Base-by-base conservation (phyloP, 768 basidiomycete species). In the Panellus pusillus region DNA sequence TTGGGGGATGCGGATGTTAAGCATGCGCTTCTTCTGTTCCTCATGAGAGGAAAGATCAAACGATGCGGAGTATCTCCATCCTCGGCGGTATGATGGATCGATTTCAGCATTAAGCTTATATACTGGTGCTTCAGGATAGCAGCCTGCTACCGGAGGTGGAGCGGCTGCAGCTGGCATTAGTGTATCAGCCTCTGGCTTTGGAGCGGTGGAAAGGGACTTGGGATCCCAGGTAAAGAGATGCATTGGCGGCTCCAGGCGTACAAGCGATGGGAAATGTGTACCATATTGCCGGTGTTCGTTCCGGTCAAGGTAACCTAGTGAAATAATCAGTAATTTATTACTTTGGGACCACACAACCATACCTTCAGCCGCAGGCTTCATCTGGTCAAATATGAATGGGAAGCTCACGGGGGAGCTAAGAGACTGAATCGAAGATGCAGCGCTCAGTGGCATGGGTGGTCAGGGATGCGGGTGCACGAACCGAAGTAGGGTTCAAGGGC, bases 21-120 rank as follows among this genome's bases (percentile, higher is more conserved):
- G 28, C 53, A 54, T 54, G 9, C 27, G 27, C 6, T 53, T n/a
- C 1, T 24, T 35, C 20, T 54, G 20, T 13, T 31, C n/a, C 1
- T 14, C 8, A 4, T 15, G 17, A 4, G 20, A 5, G 0, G 5
- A 11, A 0, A 20, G 17, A 15, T 19, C 14, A 20, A 37, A 48
- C 7, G 47, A 41, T 6, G 53, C 53, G 2, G 53, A 39, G 8
- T 48, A 54, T 18, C 46, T 9, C 17, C 28, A 54, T 0, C 53
- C 41, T 0, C 41, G 20, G 11, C 53, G 53, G 13, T 54, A 54
- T 3, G 47, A 47, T 7, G 2, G 47, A 36, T 48, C 53, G 1
- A 29, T 40, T 9, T 37, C 46, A 0, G 3, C 5, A 24, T 48
- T 54, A 1, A 47, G 27, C 2, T 6, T 4, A 9, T 54, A 54